Base-by-base conservation (phyloP, 352 stramenopile species). In the Phytophthora quininea region DNA sequence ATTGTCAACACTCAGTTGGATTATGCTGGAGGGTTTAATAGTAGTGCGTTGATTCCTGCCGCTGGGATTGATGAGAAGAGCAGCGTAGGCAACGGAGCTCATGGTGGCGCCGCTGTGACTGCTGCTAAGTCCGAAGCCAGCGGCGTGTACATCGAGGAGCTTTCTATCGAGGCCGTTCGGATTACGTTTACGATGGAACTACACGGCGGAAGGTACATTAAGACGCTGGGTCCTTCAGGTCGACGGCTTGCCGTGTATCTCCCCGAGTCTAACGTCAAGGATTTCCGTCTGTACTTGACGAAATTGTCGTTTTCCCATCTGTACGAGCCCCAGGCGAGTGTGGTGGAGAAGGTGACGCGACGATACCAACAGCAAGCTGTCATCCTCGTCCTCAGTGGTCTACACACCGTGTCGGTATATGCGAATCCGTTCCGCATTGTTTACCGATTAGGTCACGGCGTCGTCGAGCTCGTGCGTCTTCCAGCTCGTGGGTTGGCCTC, bases 241-340 rank as follows among this genome's bases (percentile, higher is more conserved):
- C 71, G 84, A 19, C 79, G 87, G 2, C 60, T 96, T 24, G 89
- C 86, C 10, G 84, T 93, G 54, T 94, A 95, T 38, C 70, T 96
- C n/a, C 89, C 89, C 10, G 88, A 95, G 66, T 95, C 89, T 14
- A 95, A 95, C 73, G 86, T 96, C 8, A 96, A 96, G 52, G 86
- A 96, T 58, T 93, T 96, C 54, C 81, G 84, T 7, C 51, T 96
- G 48, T 91, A 96, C 59, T 76, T 96, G 58, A 91, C 86, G 1
- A 94, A 87, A 46, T 58, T 95, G 31, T 86, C 86, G 38, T 95
- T 95, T 61, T 86, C 78, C 3, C 87, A 96, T 57, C 55, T 95
- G 40, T 96, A 96, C 62, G 86, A 96, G 55, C 79, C 86, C 0
- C 82, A 95, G 58, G 65, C 74, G 2, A 90, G 75, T 35, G 84